phyloP scores from a whole-genome alignment of 2,329 filamentous ascomycete species.

The Talaromyces sp. region DNA sequence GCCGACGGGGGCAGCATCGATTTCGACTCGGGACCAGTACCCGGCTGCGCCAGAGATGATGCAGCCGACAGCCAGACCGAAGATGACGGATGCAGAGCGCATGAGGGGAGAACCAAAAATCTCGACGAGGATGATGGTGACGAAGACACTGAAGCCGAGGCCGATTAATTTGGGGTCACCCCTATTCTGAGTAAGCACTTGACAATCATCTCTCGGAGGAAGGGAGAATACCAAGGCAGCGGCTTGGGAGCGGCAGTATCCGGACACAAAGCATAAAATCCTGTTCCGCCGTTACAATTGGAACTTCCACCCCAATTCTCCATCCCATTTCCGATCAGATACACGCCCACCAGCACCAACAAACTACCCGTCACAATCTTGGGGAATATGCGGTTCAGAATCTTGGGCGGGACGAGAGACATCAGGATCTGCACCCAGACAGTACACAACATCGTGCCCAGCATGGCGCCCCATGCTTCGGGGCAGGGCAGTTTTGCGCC shows the following conservation, averaged over 20 bases:
- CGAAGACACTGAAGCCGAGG: conserved; percentile 75
- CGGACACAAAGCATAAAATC: conserved; percentile 65
- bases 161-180: conserved; percentile 75
- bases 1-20: conserved; percentile 66
- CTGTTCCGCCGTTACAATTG: conserved; percentile 52
- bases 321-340: conserved; percentile 68
- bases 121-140: conserved; percentile 76
- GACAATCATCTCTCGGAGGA: background rate
- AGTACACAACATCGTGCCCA: conserved; percentile 66
- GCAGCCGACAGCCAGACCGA: conserved; percentile 71
- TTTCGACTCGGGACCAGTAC: conserved; percentile 72
- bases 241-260: conserved; percentile 65
- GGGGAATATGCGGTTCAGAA: conserved; percentile 71
- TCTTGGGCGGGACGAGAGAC: conserved; percentile 67
- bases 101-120: conserved; percentile 79
- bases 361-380: conserved; percentile 74
- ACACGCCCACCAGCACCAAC: conserved; percentile 68
- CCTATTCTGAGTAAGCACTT: conserved; percentile 16
- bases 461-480: conserved; percentile 68
- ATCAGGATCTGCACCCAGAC: conserved; percentile 69
- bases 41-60: conserved; percentile 74
- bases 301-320: conserved; percentile 67
- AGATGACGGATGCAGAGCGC: conserved; percentile 73
- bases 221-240: conserved; percentile 58
- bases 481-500: conserved; percentile 71